A percentile compares a stretch with the other conserved stretches of the same genome.
Conservation (phyloP, 352 stramenopile genomes). For the Phytophthora cryptogea region DNA sequence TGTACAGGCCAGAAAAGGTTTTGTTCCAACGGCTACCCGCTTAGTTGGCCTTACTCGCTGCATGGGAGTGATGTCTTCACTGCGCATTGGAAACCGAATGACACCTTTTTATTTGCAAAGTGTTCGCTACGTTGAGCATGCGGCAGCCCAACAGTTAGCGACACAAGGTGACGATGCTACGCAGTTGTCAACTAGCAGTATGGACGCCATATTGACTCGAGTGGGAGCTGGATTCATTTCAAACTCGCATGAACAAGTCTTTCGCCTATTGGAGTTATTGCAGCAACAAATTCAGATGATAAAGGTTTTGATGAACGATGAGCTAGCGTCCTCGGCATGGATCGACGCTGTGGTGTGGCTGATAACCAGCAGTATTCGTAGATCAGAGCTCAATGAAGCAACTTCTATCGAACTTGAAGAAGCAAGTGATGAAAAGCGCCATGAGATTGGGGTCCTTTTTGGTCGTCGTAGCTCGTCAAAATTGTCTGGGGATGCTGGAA, state of each 20-base stretch:
- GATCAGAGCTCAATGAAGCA: not conserved
- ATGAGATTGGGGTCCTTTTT: not conserved
- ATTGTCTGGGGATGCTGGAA: not conserved
- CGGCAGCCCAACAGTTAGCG: slow-evolving; percentile 11
- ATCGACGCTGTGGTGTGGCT: slow-evolving; percentile 19
- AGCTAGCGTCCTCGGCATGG: not conserved
- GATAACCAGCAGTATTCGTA: slow-evolving; percentile 1
- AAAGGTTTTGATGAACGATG: not conserved
- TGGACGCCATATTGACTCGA: slow-evolving; percentile 10
- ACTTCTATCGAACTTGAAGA: not conserved
- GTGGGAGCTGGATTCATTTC: slow-evolving; percentile 32
- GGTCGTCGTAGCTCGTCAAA: slow-evolving; percentile 13
- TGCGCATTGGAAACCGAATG: slow-evolving; percentile 8
- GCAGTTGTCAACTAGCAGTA: not conserved
- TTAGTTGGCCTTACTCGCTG: slow-evolving; percentile 24
- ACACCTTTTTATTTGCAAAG: slow-evolving; percentile 38
- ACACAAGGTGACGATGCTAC: slow-evolving; percentile 5
- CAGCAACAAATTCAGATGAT: not conserved
- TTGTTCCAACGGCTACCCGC: slow-evolving; percentile 1
- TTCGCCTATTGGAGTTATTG: slow-evolving; percentile 26
- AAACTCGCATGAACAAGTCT: slow-evolving; percentile 33
- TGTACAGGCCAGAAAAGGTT: not conserved
- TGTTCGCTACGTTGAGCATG: slow-evolving; percentile 35
- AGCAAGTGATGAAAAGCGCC: not conserved
- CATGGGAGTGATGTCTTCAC: slow-evolving; percentile 23